Percentiles rank a stretch among this genome's conserved stretches.
Evolutionary conservation across 2,329 filamentous ascomycete genomes (phyloP).

Genomic region (Fusarium chaquense): DNA sequence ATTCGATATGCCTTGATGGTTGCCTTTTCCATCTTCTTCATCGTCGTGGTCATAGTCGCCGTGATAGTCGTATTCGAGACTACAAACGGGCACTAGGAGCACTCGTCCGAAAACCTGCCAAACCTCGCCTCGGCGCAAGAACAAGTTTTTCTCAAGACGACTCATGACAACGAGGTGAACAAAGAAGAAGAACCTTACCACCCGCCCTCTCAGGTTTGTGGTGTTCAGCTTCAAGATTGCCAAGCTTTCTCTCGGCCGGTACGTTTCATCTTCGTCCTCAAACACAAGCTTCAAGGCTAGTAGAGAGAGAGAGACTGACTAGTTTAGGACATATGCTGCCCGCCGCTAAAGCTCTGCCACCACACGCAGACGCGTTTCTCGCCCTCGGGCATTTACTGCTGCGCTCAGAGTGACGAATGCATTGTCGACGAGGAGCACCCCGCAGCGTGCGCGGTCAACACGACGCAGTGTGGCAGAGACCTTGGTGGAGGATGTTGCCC

Average conservation of each 20-base stretch:
- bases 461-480: constrained; percentile 24
- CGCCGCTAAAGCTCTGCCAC: constrained; percentile 20
- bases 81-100: constrained; percentile 12
- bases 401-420: constrained; percentile 24
- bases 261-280: constrained; percentile 9
- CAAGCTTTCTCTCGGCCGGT: constrained; percentile 28
- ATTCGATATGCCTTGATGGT: constrained; percentile 47
- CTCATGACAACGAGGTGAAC: background rate
- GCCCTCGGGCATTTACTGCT: constrained; percentile 30
- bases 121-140: constrained; percentile 7
- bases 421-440: constrained; percentile 15
- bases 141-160: background rate
- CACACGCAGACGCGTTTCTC: constrained; percentile 1
- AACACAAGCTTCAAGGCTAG: constrained; percentile 2
- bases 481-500: constrained; percentile 32
- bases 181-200: constrained; percentile 3
- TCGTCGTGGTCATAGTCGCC: constrained; percentile 40
- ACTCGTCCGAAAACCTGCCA: background rate
- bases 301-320: background rate
- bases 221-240: constrained; percentile 24
- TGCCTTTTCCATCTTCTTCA: constrained; percentile 38
- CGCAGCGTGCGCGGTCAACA: constrained; percentile 22
- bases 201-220: background rate
- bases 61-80: constrained; percentile 36
- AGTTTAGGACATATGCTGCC: constrained; percentile 27